Evolutionary conservation across 148 eudicot species (phyloP).

Genomic region (Rhododendron williamsianum): DNA sequence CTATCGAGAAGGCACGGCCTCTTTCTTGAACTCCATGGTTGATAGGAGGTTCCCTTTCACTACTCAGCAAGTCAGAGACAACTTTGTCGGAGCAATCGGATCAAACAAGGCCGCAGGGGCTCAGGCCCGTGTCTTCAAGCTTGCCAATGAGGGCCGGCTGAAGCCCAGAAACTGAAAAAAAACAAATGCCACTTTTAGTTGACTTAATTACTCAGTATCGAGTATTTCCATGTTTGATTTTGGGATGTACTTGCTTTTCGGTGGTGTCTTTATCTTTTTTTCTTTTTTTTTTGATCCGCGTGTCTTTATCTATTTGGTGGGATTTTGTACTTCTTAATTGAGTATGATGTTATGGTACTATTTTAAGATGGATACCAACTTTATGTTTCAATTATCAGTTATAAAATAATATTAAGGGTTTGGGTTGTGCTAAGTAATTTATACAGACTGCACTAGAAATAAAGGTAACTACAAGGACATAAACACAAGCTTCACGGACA

Average conservation of each 20-base stretch:
- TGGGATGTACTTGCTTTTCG: neutral
- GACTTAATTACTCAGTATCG: neutral
- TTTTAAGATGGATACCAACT: constrained; percentile 5
- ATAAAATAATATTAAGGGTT: constrained; percentile 3
- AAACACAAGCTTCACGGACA: neutral
- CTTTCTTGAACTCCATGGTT: constrained; percentile 78
- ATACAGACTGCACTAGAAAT: neutral
- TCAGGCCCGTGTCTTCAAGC: constrained; percentile 73
- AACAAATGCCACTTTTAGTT: neutral
- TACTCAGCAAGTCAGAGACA: constrained; percentile 50
- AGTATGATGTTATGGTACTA: constrained; percentile 1
- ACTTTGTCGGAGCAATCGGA: constrained; percentile 42
- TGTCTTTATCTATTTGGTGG: neutral
- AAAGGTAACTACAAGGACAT: neutral
- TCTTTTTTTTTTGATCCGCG: no score
- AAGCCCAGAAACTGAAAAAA: constrained; percentile 30
- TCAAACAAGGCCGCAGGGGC: constrained; percentile 67
- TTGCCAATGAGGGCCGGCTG: constrained; percentile 72
- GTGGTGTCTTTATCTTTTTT: constrained; percentile 1
- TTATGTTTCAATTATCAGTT: constrained; percentile 4
- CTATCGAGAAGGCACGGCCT: constrained; percentile 84
- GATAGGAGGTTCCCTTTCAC: constrained; percentile 55
- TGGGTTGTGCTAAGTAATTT: neutral
- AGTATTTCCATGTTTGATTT: constrained; percentile 1
- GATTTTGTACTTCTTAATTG: constrained; percentile 5